Evolutionary conservation across 805 yeast species (phyloP).

Genomic region (Hanseniaspora guilliermondii): DNA sequence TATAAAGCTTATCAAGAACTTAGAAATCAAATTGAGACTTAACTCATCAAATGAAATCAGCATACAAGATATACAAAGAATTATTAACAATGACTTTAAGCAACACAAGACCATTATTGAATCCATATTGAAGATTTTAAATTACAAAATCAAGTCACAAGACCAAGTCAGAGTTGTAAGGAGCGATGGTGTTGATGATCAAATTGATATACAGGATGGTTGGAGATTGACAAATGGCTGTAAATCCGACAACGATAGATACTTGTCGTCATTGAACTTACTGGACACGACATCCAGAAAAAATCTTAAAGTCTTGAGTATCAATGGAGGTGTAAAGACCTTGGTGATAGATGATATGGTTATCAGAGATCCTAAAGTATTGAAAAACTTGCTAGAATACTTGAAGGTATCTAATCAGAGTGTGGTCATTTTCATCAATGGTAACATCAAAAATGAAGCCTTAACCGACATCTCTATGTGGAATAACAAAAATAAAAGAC

Average conservation of each 20-base stretch:
- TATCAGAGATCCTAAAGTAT: slow-evolving; percentile 21
- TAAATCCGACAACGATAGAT: slow-evolving; percentile 22
- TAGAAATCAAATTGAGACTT: slow-evolving; percentile 7
- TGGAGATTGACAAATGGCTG: slow-evolving; percentile 25
- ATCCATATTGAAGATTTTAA: slow-evolving; percentile 19
- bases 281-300: slow-evolving; percentile 13
- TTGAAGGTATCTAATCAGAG: slow-evolving; percentile 20
- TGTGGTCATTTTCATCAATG: slow-evolving; percentile 21
- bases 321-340: slow-evolving; percentile 19
- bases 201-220: slow-evolving; percentile 25
- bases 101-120: slow-evolving; percentile 18
- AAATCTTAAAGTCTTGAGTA: slow-evolving; percentile 21
- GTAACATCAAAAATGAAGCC: slow-evolving; percentile 25
- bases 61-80: neutral
- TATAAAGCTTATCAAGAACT: neutral
- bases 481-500: slow-evolving; percentile 24
- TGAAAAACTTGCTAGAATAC: slow-evolving; percentile 23
- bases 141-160: slow-evolving; percentile 23
- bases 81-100: neutral
- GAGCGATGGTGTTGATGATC: slow-evolving; percentile 22
- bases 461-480: slow-evolving; percentile 23
- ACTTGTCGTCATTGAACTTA: slow-evolving; percentile 22
- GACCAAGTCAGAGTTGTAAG: slow-evolving; percentile 24
- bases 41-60: neutral
- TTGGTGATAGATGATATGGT: slow-evolving; percentile 23